These are phyloP conservation scores for Fusarium secorum DNA, from an alignment of 2,329 filamentous ascomycete genomes.

Conservation along the genomic window DNA sequence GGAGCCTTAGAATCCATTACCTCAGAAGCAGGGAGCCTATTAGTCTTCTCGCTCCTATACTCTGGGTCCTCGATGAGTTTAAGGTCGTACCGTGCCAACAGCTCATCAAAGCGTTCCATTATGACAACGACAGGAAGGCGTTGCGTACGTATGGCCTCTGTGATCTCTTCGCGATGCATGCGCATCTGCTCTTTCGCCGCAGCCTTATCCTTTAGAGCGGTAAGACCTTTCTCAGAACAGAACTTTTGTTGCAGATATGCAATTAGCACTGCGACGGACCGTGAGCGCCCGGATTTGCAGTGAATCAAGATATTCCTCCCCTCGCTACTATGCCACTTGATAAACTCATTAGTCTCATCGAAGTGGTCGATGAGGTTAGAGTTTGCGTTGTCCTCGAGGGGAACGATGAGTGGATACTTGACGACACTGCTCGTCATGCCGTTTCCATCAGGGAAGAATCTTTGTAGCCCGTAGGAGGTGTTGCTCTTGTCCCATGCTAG, in stretches of 20 bases:
- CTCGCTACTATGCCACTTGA: fast-evolving
- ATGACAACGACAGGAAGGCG: neutral
- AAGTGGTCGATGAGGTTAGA: neutral
- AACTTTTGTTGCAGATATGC: neutral
- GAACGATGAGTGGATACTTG: neutral
- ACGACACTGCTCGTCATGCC: neutral
- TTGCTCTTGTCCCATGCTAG: neutral
- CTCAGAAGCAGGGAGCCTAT: neutral
- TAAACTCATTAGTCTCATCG: neutral
- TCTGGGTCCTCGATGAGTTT: neutral
- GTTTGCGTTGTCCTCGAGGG: neutral
- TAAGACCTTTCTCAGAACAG: neutral
- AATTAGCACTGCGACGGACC: neutral
- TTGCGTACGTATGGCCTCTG: neutral
- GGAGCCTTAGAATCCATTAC: fast-evolving
- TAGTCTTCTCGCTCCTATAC: neutral
- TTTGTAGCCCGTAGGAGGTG: neutral
- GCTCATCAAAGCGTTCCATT: neutral
- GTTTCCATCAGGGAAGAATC: neutral
- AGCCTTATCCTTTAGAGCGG: neutral
- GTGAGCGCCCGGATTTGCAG: neutral
- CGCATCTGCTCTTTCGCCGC: neutral
- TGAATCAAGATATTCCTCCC: neutral
- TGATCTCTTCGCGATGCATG: neutral
- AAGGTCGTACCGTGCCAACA: neutral